Evolutionary conservation across 2,329 filamentous ascomycete genomes (phyloP).

Genomic region (Exutisphaerella laricina): DNA sequence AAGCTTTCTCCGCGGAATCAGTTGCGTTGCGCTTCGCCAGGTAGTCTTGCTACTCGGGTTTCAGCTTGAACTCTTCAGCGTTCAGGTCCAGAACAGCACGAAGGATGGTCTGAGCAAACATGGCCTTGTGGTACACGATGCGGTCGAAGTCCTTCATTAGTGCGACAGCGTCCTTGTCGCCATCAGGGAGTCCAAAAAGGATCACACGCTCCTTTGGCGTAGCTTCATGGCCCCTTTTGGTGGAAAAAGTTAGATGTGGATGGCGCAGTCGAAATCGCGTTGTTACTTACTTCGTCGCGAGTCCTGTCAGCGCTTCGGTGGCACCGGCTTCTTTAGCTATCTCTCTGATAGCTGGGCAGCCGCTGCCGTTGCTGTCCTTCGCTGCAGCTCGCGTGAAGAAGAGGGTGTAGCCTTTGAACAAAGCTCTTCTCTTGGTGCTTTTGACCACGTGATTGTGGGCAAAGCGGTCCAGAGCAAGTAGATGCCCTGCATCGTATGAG

Average conservation of each 20-base stretch:
- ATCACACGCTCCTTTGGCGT: constrained; percentile 26
- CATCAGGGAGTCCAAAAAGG: constrained; percentile 35
- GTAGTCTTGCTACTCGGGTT: no score
- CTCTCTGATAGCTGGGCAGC: constrained; percentile 37
- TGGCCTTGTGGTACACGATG: constrained; percentile 39
- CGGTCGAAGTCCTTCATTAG: constrained; percentile 33
- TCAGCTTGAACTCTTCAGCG: constrained; percentile 35
- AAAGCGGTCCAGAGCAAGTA: neutral
- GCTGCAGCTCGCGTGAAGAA: constrained; percentile 43
- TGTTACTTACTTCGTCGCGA: constrained; percentile 13
- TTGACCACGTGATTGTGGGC: no score
- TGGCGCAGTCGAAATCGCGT: no score
- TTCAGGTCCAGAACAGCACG: constrained; percentile 39
- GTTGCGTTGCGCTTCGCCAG: no score
- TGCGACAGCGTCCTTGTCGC: constrained; percentile 34
- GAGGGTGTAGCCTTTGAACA: constrained; percentile 47
- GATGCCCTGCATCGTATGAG: constrained; percentile 27
- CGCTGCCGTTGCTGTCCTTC: constrained; percentile 32
- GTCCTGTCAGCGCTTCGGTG: constrained; percentile 23
- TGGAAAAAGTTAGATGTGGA: no score
- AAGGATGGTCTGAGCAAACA: constrained; percentile 41
- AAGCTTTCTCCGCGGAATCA: no score
- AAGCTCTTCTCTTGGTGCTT: constrained; percentile 36
- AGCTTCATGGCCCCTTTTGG: constrained; percentile 18
- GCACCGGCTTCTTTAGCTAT: constrained; percentile 39